Conservation (phyloP, 495 filamentous ascomycete species). For the Jackrogersella minutella region DNA sequence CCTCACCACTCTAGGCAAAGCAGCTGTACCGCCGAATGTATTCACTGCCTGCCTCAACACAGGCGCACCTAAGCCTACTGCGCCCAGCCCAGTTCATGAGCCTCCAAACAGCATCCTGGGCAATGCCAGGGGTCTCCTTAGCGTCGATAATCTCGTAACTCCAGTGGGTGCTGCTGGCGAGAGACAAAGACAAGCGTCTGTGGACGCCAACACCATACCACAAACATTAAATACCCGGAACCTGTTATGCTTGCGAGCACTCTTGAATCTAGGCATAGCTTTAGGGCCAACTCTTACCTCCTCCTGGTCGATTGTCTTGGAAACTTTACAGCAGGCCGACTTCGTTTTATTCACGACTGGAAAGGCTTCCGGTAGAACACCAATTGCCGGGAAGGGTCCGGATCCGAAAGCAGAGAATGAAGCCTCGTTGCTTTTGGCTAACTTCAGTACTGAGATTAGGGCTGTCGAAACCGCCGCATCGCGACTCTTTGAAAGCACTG, state of each 20-base stretch:
- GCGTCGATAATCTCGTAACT: slow-evolving; percentile 67
- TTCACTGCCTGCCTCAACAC: slow-evolving; percentile 66
- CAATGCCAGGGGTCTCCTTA: slow-evolving; percentile 70
- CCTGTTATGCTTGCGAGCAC: slow-evolving; percentile 84
- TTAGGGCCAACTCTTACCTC: slow-evolving; percentile 84
- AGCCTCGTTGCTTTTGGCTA: slow-evolving; percentile 60
- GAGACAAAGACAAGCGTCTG: slow-evolving; percentile 60
- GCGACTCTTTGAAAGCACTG: slow-evolving; percentile 87
- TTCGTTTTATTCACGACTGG: slow-evolving; percentile 74
- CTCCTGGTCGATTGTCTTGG: slow-evolving; percentile 89
- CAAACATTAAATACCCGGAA: slow-evolving; percentile 84
- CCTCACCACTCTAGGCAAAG: slow-evolving; percentile 89
- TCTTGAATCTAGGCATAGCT: slow-evolving; percentile 94
- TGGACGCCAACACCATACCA: slow-evolving; percentile 51
- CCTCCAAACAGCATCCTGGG: slow-evolving; percentile 60
- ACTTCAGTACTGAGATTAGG: slow-evolving; percentile 78
- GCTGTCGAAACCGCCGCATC: slow-evolving; percentile 90
- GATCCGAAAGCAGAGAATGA: slow-evolving; percentile 56
- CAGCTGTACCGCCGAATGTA: slow-evolving; percentile 82
- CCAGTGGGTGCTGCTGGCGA: slow-evolving; percentile 57
- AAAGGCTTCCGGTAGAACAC: slow-evolving; percentile 57
- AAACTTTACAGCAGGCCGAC: slow-evolving; percentile 90
- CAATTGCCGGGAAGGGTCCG: slow-evolving; percentile 50
- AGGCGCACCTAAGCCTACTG: slow-evolving; percentile 48
- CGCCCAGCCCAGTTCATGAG: slow-evolving; percentile 58